These are phyloP conservation scores for Polytrichum formosum DNA, from an alignment of 225 moss, liverwort and hornwort species.

Conservation along the genomic window DNA sequence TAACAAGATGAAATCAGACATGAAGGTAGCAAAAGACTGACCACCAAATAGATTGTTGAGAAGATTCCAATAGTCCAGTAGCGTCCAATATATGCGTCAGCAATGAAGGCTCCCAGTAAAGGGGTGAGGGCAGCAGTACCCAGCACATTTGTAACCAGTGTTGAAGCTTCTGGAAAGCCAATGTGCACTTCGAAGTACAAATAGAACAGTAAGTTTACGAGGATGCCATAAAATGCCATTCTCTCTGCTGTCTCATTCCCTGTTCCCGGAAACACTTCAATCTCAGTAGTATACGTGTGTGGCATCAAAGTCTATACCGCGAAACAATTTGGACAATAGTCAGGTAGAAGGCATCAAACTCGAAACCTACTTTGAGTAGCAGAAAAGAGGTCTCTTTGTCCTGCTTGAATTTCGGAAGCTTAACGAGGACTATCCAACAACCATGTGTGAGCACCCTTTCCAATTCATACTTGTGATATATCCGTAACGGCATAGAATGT, in stretches of 20 bases:
- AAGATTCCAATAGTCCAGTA: slow-evolving; percentile 70
- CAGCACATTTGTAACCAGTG: slow-evolving; percentile 51
- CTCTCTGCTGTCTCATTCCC: slow-evolving; percentile 68
- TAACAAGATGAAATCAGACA: neutral
- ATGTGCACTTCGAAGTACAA: slow-evolving; percentile 55
- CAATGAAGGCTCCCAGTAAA: slow-evolving; percentile 63
- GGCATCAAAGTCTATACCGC: neutral
- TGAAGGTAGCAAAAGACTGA: slow-evolving; percentile 12
- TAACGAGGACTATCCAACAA: too few species aligned
- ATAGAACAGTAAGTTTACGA: slow-evolving; percentile 52
- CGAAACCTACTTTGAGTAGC: too few species aligned
- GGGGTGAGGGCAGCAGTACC: slow-evolving; percentile 60
- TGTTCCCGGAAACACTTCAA: slow-evolving; percentile 13
- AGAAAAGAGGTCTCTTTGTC: too few species aligned
- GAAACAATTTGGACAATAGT: neutral
- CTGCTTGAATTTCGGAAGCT: too few species aligned
- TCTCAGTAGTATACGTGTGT: too few species aligned
- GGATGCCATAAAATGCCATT: slow-evolving; percentile 61
- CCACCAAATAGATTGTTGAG: slow-evolving; percentile 52
- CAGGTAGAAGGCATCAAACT: too few species aligned
- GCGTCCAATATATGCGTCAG: slow-evolving; percentile 67
- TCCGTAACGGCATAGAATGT: too few species aligned
- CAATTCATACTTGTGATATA: too few species aligned
- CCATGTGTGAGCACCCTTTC: too few species aligned
- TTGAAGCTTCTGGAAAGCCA: slow-evolving; percentile 56